Evolutionary conservation across 1,284 basidiomycete genomes (phyloP).

Genomic region (Lignosus rhinocerotis): DNA sequence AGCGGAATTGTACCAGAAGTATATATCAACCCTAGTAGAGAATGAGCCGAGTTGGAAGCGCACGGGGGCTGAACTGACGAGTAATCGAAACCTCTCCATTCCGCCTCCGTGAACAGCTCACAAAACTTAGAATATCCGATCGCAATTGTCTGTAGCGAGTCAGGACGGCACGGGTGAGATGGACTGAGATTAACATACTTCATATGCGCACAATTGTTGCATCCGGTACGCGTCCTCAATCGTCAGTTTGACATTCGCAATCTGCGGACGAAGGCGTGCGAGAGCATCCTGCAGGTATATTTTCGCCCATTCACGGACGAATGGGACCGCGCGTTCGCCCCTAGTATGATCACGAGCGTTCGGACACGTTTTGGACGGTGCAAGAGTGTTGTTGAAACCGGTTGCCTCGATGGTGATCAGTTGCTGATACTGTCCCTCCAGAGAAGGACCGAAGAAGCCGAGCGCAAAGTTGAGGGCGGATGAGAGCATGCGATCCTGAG

Average conservation of each 20-base stretch:
- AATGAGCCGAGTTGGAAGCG: not conserved
- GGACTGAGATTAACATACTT: conserved; percentile 47
- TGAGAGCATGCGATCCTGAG: conserved; percentile 83
- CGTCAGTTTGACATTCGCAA: conserved; percentile 66
- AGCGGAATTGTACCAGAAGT: conserved; percentile 64
- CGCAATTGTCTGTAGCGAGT: conserved; percentile 70
- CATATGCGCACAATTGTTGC: conserved; percentile 84
- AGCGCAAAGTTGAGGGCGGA: conserved; percentile 85
- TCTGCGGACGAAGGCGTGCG: conserved; percentile 56
- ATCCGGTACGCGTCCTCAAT: conserved; percentile 73
- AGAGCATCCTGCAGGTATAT: conserved; percentile 72
- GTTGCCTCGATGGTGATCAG: conserved; percentile 77
- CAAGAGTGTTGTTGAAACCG: conserved; percentile 79
- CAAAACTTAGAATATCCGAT: conserved; percentile 91
- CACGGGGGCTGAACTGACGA: conserved; percentile 45
- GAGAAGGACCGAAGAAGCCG: conserved; percentile 85
- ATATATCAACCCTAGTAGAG: conserved; percentile 36
- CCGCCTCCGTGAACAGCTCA: conserved; percentile 83
- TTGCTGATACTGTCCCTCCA: conserved; percentile 79
- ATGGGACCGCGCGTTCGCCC: conserved; percentile 55
- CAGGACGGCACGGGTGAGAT: not conserved
- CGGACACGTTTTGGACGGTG: conserved; percentile 73
- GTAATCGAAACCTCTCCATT: conserved; percentile 90
- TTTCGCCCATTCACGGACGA: conserved; percentile 62
- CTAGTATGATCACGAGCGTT: conserved; percentile 53